Evolutionary conservation across 2,329 filamentous ascomycete genomes (phyloP).

Genomic region (Diaporthe vexans): DNA sequence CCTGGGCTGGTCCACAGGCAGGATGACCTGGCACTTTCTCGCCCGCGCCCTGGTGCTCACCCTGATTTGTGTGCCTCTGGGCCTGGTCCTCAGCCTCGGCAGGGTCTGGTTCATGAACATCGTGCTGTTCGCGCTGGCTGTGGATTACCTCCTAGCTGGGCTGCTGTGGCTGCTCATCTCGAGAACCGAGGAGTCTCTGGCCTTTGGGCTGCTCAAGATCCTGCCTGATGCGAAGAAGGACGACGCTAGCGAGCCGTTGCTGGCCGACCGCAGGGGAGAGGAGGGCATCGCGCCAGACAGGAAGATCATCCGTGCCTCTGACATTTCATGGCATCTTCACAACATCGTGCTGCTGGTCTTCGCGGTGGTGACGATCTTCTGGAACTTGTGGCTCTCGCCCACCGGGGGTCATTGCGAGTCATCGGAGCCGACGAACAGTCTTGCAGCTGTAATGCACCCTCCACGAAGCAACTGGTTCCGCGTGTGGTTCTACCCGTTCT

Average conservation of each 20-base stretch:
- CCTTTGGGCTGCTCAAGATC: constrained; percentile 46
- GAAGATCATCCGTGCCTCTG: constrained; percentile 44
- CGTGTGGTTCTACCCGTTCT: constrained; percentile 58
- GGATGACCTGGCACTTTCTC: constrained; percentile 56
- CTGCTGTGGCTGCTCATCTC: constrained; percentile 56
- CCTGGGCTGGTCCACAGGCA: constrained; percentile 55
- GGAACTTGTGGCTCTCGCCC: constrained; percentile 62
- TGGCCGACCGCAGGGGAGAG: constrained; percentile 42
- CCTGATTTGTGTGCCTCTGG: constrained; percentile 50
- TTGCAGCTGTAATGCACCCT: constrained; percentile 10
- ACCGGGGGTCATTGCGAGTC: constrained; percentile 54
- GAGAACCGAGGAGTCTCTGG: constrained; percentile 52
- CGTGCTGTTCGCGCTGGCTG: constrained; percentile 59
- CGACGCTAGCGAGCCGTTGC: constrained; percentile 50
- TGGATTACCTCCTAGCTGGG: constrained; percentile 61
- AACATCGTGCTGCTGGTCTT: constrained; percentile 54
- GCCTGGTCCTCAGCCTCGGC: constrained; percentile 51
- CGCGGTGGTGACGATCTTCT: constrained; percentile 56
- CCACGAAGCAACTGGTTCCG: constrained; percentile 47
- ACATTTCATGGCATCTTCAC: constrained; percentile 57
- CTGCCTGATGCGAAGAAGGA: constrained; percentile 45
- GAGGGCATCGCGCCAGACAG: constrained; percentile 43
- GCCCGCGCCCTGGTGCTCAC: constrained; percentile 55
- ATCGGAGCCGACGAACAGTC: background rate
- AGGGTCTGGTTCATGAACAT: constrained; percentile 59